Base-by-base conservation (phyloP, 495 filamentous ascomycete genomes). In the Neurospora africana region DNA sequence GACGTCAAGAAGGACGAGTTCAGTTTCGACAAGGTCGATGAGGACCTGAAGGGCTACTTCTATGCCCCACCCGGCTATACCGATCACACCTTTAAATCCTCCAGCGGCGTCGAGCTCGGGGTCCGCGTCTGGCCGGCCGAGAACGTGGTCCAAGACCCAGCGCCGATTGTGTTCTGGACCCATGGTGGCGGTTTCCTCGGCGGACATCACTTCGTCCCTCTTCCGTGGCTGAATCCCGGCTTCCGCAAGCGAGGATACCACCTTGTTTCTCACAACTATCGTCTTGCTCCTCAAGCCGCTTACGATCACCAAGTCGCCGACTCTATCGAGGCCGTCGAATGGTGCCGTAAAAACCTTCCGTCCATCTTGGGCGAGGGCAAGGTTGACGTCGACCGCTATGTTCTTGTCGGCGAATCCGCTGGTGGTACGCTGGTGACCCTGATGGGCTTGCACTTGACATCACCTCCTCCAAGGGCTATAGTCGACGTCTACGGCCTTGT, bases 191-290 rank as follows among this genome's bases (percentile, higher is more conserved):
- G 78, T 27, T 79, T 70, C 47, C 35, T 80, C 38, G 78, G 69
- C 1, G 77, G 77, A 11, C 44, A 69, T 38, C 78, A 80, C 65
- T 77, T 73, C 27, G 67, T 71, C 9, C 76, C 75, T 0, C 70
- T 73, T 44, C 72, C 73, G 4, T 79, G 77, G 78, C 65, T 80
- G 69, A 30, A 23, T 1, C 72, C 75, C 23, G 78, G 73, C 47
- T 76, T 79, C 47, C 74, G 74, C 21, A 17, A 68, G 37, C 73
- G 73, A 7, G 76, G 75, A 21, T 79, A 79, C 70, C 78, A 80
- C 71, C 61, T 80, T 9, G 71, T 79, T 39, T 76, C 77, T 7
- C 77, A 76, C 77, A 80, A 75, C 72, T 80, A 80, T 73, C 76
- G 78, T 3, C 75, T 80, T 5, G 76, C 72, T 2, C 78, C 78